phyloP scores from a whole-genome alignment of 2,329 filamentous ascomycete genomes.

The Pseudopithomyces maydicus region DNA sequence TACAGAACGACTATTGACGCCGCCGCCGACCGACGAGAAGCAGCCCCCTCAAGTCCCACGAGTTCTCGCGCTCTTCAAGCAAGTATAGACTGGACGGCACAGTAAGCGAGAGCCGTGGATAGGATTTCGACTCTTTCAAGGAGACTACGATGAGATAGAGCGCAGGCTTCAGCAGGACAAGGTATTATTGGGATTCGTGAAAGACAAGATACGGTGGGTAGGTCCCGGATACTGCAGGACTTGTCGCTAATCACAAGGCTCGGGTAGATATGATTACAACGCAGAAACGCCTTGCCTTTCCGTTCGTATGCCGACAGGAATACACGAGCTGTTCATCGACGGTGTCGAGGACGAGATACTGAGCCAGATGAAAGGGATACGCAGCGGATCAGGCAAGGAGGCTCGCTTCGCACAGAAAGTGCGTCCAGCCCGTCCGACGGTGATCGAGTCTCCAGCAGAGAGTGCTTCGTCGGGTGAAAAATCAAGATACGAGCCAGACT shows the following conservation, averaged over 20 bases:
- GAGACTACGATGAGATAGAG: neutral
- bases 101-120: neutral
- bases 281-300: too few relatives aligned
- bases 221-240: too few relatives aligned
- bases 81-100: neutral
- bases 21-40: neutral
- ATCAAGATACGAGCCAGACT: conserved; percentile 27
- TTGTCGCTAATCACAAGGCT: too few relatives aligned
- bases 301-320: neutral
- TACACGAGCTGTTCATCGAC: neutral
- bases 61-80: neutral
- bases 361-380: conserved; percentile 19
- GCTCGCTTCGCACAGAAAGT: conserved; percentile 21
- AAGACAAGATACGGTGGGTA: neutral
- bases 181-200: neutral
- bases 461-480: conserved; percentile 9
- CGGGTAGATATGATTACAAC: too few relatives aligned
- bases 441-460: conserved; percentile 11
- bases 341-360: conserved; percentile 13
- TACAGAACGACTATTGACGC: neutral
- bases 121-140: neutral
- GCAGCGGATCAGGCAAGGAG: conserved; percentile 2
- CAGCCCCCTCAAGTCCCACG: neutral
- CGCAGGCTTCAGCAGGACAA: neutral
- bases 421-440: conserved; percentile 10